Base-by-base conservation (phyloP, 2,329 filamentous ascomycete genomes). In the Acarospora socialis region DNA sequence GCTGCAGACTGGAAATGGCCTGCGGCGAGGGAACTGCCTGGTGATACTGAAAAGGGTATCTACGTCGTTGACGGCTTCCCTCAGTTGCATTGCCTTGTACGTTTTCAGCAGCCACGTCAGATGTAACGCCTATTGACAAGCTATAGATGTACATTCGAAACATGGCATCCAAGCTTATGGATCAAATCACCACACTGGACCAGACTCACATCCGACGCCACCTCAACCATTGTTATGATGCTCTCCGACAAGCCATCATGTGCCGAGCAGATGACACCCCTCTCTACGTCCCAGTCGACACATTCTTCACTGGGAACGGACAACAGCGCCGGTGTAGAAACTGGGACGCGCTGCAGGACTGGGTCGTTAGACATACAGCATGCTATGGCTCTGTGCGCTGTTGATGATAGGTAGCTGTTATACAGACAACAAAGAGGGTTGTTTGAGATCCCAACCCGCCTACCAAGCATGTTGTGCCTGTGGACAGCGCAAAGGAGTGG, bases 41-140 rank as follows among this genome's bases (percentile, higher is more conserved):
- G 4, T 14, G 32, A 34, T 19, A 4, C 22, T 4, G 12, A 7
- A 3, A 34, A 34, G 21, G 32, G 26, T 3, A 27, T 34, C 15
- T 34, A 34, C 13, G 9, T 34, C 6, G 14, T 34, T 4, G 32
- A 34, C 6, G 32, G 25, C 12, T 34, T 29, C 15, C 32, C 22
- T 32, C 16, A 34, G 12, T 16, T 34, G n/a, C 32, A 34, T 17
- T 30, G 32, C 17, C 26, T 34, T 2, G 27, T 29, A n/a, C n/a
- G n/a, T n/a, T n/a, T n/a, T n/a, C n/a, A n/a, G n/a, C n/a, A n/a
- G 12, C 8, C 8, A 12, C 10, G 21, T 12, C 9, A 9, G 13
- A 7, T 4, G 6, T 15, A 12, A 5, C 16, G 4, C 9, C 13
- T 15, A 13, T 18, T 12, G n/a, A n/a, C n/a, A n/a, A 13, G 13